Evolutionary conservation across 352 stramenopile species (phyloP), one percentile per base, ranked within the genome.

Genomic region (Thalassiosira hispida): DNA sequence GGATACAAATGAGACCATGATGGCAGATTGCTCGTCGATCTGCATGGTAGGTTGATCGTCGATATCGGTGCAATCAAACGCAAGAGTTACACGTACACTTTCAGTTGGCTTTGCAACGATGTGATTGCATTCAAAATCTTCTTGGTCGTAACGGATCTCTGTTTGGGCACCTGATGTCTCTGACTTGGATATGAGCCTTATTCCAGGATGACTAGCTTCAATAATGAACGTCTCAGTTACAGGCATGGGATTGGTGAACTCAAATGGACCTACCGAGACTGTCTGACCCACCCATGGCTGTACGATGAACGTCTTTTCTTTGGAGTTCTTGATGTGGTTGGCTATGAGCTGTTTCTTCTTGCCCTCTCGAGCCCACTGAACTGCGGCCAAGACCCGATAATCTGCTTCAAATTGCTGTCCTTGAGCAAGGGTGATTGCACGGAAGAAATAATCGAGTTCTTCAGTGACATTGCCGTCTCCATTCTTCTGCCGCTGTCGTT

Each of bases 281-380:
- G 55, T 60, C 55, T 72, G 56, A 6, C 47, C 29, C 20, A 70
- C 18, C 23, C 59, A 70, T 31, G 68, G 68, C 22, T 18, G 35
- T 22, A 57, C 18, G 16, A 33, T 42, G 23, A 77, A 53, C 40
- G 33, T 46, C 12, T 44, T 55, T 47, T 47, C 22, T 57, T 70
- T 55, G 27, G 11, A 29, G 22, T 60, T 56, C 7, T 53, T 33
- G 6, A 73, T 38, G 42, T 79, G 70, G 7, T 23, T 20, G 27
- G 12, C 27, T 35, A 76, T 71, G 1, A 76, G 27, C 33, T 69
- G 5, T 18, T 71, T 71, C 47, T 81, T 81, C 29, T 64, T 63
- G 33, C 46, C 53, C 22, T 81, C 73, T 51, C 73, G 73, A 65
- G 66, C 44, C 47, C 59, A 63, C n/a, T 81, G 56, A 14, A 76